Percentiles rank a stretch among this genome's conserved stretches.
Evolutionary conservation across 1,284 basidiomycete species (phyloP).

Genomic region (Phellinidium pouzarii): DNA sequence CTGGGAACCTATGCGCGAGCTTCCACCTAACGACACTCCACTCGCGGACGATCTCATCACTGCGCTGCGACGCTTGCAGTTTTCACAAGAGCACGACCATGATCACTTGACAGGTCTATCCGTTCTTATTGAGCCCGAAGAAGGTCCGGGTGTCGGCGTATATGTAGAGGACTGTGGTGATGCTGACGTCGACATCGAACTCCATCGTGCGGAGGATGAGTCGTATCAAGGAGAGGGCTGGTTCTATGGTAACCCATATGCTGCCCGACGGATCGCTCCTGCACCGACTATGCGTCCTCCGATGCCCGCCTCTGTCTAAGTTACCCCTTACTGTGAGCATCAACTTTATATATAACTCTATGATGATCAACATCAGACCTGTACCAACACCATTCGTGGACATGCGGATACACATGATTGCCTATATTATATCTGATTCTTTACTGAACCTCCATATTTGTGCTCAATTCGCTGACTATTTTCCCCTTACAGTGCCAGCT

Average conservation of each 20-base stretch:
- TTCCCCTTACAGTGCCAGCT: not conserved
- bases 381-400: conserved; percentile 33
- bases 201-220: conserved; percentile 23
- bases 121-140: conserved; percentile 56
- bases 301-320: conserved; percentile 17
- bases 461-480: not conserved
- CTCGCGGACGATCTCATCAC: conserved; percentile 86
- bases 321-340: conserved; percentile 10
- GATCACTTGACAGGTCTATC: conserved; percentile 34
- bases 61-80: conserved; percentile 61
- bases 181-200: conserved; percentile 22
- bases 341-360: conserved; percentile 11
- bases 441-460: not conserved
- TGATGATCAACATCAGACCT: conserved; percentile 42
- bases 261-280: conserved; percentile 45
- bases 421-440: conserved; percentile 32
- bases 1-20: conserved; percentile 91
- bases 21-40: conserved; percentile 83
- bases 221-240: conserved; percentile 40
- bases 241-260: conserved; percentile 54
- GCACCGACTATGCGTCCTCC: conserved; percentile 55
- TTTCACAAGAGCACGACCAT: conserved; percentile 35
- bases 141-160: conserved; percentile 66
- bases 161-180: conserved; percentile 60
- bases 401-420: conserved; percentile 35